Evolutionary conservation across 345 rosid genomes (phyloP).

Genomic region (Eutrema heterophyllum): DNA sequence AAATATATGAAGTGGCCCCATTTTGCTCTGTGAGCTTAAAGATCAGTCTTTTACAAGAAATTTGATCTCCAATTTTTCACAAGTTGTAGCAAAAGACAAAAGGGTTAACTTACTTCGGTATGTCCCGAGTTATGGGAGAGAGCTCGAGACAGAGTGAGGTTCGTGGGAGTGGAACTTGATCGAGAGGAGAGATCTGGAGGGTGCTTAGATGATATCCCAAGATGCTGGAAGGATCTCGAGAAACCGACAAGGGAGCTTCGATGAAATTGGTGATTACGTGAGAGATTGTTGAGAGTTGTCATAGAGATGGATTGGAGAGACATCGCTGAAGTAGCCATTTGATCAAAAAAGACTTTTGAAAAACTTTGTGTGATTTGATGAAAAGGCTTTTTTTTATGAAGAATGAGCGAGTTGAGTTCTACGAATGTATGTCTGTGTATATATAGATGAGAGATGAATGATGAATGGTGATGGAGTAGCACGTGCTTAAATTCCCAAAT

Average conservation of each 20-base stretch:
- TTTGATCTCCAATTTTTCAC: background rate
- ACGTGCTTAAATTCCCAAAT: slow-evolving; percentile 6
- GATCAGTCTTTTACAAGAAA: background rate
- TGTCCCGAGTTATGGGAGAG: background rate
- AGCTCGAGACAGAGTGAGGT: background rate
- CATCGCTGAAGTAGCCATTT: slow-evolving; percentile 17
- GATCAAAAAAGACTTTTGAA: background rate
- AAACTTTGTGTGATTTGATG: background rate
- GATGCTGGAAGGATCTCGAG: slow-evolving; percentile 12
- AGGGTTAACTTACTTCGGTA: slow-evolving; percentile 1
- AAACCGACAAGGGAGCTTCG: slow-evolving; percentile 19
- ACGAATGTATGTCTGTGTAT: background rate
- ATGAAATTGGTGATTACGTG: background rate
- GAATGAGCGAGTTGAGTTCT: slow-evolving; percentile 5
- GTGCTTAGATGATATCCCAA: slow-evolving; percentile 23
- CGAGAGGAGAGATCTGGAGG: slow-evolving; percentile 15
- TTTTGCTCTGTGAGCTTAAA: background rate
- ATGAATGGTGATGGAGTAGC: background rate
- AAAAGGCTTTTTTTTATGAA: too few relatives aligned
- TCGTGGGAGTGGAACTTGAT: slow-evolving; percentile 11
- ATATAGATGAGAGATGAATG: background rate
- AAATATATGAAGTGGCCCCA: background rate
- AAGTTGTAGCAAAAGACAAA: too few relatives aligned
- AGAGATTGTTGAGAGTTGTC: slow-evolving; percentile 11
- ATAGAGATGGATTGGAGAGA: slow-evolving; percentile 15